A percentile compares a stretch with the other conserved stretches of the same genome.
These are phyloP conservation scores for Phytophthora foliorum DNA, from an alignment of 352 stramenopile genomes.

Conservation along the genomic window DNA sequence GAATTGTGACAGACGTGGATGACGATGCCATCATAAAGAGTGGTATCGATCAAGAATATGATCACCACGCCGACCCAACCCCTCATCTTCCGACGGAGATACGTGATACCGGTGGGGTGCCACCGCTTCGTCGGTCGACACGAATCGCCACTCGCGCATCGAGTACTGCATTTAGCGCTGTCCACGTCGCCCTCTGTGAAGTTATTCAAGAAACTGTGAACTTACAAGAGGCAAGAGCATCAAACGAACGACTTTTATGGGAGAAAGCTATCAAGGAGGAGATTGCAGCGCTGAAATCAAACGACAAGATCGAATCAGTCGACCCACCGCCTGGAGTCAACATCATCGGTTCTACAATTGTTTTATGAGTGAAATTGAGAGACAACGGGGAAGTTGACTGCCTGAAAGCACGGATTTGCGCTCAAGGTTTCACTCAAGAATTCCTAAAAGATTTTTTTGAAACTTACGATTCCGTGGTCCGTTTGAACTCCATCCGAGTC, in stretches of 20 bases:
- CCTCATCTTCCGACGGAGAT: too few species aligned
- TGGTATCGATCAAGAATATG: too few species aligned
- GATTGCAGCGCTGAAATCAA: background rate
- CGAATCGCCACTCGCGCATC: too few species aligned
- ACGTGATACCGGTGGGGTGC: too few species aligned
- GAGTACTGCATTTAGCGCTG: too few species aligned
- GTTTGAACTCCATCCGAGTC: conserved; percentile 21
- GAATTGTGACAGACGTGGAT: too few species aligned
- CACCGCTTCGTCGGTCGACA: too few species aligned
- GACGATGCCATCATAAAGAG: too few species aligned
- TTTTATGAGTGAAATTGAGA: conserved; percentile 12
- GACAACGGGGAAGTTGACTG: conserved; percentile 3
- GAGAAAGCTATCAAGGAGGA: conserved; percentile 6
- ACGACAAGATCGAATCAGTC: conserved; percentile 17
- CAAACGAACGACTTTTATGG: background rate
- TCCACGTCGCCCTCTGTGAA: background rate
- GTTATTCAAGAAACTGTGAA: conserved; percentile 9
- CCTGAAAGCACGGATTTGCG: conserved; percentile 29
- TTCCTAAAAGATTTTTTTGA: conserved; percentile 26
- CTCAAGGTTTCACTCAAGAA: conserved; percentile 23
- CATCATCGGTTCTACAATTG: conserved; percentile 5
- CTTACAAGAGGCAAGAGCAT: background rate
- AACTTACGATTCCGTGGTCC: conserved; percentile 15
- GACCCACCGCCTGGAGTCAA: conserved; percentile 7
- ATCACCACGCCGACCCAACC: too few species aligned